These are phyloP conservation scores for Erythrophleum ivorense DNA, from an alignment of 331 rosid species.

Conservation along the genomic window DNA sequence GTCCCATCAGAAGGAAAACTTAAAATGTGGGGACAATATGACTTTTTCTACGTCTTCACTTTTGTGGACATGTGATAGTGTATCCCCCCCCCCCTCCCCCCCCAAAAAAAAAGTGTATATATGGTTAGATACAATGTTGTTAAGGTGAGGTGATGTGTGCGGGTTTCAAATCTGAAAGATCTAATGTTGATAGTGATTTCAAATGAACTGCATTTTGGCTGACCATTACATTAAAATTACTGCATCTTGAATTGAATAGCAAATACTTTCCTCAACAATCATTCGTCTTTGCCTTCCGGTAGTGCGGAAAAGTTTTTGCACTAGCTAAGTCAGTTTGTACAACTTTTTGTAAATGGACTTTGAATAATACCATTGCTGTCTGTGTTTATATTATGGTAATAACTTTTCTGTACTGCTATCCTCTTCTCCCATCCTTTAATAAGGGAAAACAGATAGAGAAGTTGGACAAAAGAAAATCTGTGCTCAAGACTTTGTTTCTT, in stretches of 20 bases:
- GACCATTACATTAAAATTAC: neutral
- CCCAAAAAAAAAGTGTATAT: too few species aligned
- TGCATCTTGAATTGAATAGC: neutral
- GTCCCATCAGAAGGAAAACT: neutral
- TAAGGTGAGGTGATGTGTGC: too few species aligned
- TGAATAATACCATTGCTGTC: conserved; percentile 13
- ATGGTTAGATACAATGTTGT: too few species aligned
- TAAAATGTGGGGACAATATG: neutral
- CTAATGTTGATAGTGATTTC: too few species aligned
- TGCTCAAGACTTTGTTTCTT: conserved; percentile 40
- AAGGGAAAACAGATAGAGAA: neutral
- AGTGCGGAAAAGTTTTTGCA: neutral
- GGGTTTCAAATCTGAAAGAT: neutral
- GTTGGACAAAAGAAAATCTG: neutral
- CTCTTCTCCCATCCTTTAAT: neutral
- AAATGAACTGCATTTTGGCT: too few species aligned
- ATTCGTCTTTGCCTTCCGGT: neutral
- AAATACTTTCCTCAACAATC: neutral
- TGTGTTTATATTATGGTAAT: neutral
- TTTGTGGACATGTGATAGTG: too few species aligned
- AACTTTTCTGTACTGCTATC: neutral
- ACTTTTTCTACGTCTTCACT: neutral
- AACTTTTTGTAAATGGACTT: neutral
- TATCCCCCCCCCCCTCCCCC: too few species aligned
- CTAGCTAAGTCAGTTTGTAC: conserved; percentile 15